Conservation (phyloP, 352 stramenopile species). For the Plasmopara viticola region DNA sequence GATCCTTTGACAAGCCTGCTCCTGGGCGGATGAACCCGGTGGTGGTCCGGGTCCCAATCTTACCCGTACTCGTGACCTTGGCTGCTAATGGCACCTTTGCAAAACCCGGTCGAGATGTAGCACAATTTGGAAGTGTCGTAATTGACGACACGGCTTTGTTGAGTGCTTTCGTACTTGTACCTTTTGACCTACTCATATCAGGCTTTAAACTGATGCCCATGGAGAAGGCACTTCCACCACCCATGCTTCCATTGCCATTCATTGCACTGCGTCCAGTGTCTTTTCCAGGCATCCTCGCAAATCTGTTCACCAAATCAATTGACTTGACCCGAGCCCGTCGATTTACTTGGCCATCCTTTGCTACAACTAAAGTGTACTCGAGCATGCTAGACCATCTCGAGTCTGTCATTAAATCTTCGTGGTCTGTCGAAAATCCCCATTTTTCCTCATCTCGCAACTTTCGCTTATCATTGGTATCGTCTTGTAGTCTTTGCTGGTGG, state of each 20-base stretch:
- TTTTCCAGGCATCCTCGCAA: constrained; percentile 45
- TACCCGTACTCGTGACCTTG: constrained; percentile 48
- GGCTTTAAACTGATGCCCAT: constrained; percentile 32
- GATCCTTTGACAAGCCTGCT: constrained; percentile 41
- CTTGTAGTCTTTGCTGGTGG: constrained; percentile 33
- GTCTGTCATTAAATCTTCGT: constrained; percentile 72
- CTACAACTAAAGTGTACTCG: constrained; percentile 78
- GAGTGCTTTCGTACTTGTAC: constrained; percentile 31
- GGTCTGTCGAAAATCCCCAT: constrained; percentile 51
- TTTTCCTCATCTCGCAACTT: constrained; percentile 56
- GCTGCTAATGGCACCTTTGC: constrained; percentile 46
- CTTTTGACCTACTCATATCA: constrained; percentile 37
- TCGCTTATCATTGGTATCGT: constrained; percentile 59
- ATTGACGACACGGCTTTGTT: constrained; percentile 44
- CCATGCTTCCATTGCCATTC: constrained; percentile 12
- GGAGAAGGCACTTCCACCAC: constrained; percentile 18
- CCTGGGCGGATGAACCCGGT: constrained; percentile 29
- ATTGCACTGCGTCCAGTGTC: constrained; percentile 34
- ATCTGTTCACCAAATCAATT: constrained; percentile 72
- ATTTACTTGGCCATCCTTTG: constrained; percentile 80
- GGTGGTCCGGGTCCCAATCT: constrained; percentile 25
- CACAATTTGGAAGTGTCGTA: constrained; percentile 65
- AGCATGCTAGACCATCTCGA: constrained; percentile 85
- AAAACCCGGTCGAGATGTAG: constrained; percentile 35
- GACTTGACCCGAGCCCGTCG: constrained; percentile 75